Base-by-base conservation (phyloP, 2,329 filamentous ascomycete species). In the Stenocarpella maydis region DNA sequence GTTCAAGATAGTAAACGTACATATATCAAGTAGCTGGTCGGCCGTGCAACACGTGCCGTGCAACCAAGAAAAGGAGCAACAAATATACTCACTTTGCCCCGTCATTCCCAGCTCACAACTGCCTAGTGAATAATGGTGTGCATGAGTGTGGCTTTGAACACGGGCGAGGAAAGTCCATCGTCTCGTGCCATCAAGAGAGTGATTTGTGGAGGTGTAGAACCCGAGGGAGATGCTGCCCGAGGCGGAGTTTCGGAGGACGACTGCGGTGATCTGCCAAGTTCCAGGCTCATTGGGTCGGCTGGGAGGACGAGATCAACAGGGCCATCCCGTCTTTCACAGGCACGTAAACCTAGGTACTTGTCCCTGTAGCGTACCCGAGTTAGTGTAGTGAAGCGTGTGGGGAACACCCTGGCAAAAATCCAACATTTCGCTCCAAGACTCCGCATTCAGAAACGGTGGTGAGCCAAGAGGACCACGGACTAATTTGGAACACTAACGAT, bases 41-140 rank as follows among this genome's bases (percentile, higher is more conserved):
- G 58, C 41, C 28, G 26, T 41, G 21, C 58, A 63, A 49, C n/a
- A 37, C 14, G 5, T 63, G 12, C 37, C 14, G 5, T 63, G 12
- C 37, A 24, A 43, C 58, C 28, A 49, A 37, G 28, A 61, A 47
- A 61, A 47, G 58, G 58, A 49, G 58, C 43, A 63, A 63, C 26
- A 61, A 41, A 37, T 37, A 63, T n/a, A 63, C 58, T 63, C 58
- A 63, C 49, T 63, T 63, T 28, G 4, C 58, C 49, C 58, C 58
- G 58, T 28, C 19, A 37, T 3, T 21, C 24, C 2, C 7, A 63
- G n/a, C 17, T 17, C 19, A 17, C 12, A 1, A 37, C 2, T n/a
- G n/a, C 4, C 14, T n/a, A 19, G 21, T 3, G 6, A 24, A 8
- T 34, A 12, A 37, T 12, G 5, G 34, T 12, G 17, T 34, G 6